Evolutionary conservation across 305 asterid genomes (phyloP), one percentile per base, ranked within the genome.

Genomic region (Fraxinus xanthoxyloides): DNA sequence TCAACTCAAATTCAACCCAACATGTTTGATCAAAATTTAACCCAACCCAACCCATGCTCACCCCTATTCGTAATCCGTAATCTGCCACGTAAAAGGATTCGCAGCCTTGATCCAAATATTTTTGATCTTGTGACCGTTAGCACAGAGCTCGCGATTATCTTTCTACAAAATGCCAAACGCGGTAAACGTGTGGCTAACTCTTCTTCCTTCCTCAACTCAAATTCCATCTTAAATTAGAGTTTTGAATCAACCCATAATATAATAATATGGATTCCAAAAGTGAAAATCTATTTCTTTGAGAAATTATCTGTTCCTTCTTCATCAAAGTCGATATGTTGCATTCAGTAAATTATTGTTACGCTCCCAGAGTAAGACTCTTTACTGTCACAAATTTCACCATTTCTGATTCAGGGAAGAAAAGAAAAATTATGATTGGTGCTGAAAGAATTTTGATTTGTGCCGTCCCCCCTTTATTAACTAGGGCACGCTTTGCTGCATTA

Each of bases 161-260:
- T 6, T 24, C 74, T 8, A 12, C 59, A 59, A 79, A 81, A 54
- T 69, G 82, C 74, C 80, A 81, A 77, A 87, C 83, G 82, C 82
- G 79, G 70, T 81, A 81, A 90, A 90, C 80, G 87, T 88, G 93
- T 88, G 93, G 92, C 85, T 88, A 85, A 36, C 43, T 36, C 80
- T 80, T 79, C 72, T 80, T 80, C 87, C 82, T 43, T 24, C 67
- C 35, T 61, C 78, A 38, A 13, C 84, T 70, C 54, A 12, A 70
- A 46, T 38, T 48, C 70, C 15, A 12, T 23, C 78, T 72, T 73
- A 69, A 65, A 15, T 72, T 19, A 3, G 77, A 21, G 72, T 83
- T 77, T 77, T 10, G 1, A 21, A 19, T 43, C 40, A 17, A n/a
- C 40, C 82, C 63, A 24, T 59, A 26, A 21, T 21, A 43, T 10